phyloP scores from a whole-genome alignment of 78 protist species.

The Fonticula alba region DNA sequence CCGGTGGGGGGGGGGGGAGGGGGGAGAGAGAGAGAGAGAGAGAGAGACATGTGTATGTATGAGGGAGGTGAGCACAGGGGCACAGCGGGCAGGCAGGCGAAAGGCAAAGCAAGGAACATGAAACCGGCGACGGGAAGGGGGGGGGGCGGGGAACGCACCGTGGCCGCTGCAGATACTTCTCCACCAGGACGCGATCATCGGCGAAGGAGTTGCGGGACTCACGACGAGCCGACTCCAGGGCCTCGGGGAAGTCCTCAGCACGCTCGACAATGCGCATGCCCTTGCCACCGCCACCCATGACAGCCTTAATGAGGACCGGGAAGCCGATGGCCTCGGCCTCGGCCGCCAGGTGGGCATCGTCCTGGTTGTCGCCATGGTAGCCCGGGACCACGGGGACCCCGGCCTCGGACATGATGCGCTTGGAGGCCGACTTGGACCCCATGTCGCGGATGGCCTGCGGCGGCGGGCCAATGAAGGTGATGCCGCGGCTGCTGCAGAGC shows the following conservation, averaged over 20 bases:
- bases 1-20: too few species aligned
- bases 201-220: conserved; percentile 66
- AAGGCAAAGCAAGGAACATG: too few species aligned
- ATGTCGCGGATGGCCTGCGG: conserved; percentile 64
- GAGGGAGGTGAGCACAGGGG: too few species aligned
- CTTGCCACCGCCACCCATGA: conserved; percentile 85
- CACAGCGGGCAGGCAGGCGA: too few species aligned
- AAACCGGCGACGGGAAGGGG: too few species aligned
- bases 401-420: conserved; percentile 59
- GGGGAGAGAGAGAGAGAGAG: background rate
- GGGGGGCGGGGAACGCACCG: conserved; percentile 37
- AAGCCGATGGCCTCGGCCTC: conserved; percentile 64
- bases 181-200: conserved; percentile 67
- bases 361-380: conserved; percentile 80
- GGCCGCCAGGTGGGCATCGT: conserved; percentile 12
- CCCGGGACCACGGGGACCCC: conserved; percentile 49
- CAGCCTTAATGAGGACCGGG: conserved; percentile 81
- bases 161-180: conserved; percentile 55
- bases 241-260: conserved; percentile 32
- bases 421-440: conserved; percentile 84
- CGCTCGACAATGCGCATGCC: conserved; percentile 14
- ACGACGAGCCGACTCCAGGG: conserved; percentile 37
- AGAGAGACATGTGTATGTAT: too few species aligned
- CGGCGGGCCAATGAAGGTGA: conserved; percentile 66
- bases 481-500: conserved; percentile 3